Evolutionary conservation across 176 grass and related monocot genomes (phyloP).

Genomic region (Tillandsia leiboldiana): DNA sequence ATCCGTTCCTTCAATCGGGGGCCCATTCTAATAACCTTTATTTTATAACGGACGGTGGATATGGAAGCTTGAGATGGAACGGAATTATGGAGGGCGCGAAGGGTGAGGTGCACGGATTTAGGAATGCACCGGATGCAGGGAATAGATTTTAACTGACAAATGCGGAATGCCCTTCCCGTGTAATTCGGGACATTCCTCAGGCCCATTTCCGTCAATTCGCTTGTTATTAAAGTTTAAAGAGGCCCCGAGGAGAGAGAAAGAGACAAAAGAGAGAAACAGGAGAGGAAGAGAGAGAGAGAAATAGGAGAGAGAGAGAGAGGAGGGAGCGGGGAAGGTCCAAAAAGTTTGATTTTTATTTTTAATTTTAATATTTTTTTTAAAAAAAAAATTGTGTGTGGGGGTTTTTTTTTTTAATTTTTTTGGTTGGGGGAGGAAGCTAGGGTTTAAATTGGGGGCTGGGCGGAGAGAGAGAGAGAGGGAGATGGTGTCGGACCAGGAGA

Average conservation of each 20-base stretch:
- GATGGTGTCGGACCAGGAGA: conserved; percentile 86
- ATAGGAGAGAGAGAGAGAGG: not conserved
- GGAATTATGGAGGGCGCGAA: no score
- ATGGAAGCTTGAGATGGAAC: no score
- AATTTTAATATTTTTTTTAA: no score
- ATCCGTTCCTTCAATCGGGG: no score
- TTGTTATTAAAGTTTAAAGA: not conserved
- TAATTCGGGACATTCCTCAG: not conserved
- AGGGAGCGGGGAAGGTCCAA: not conserved
- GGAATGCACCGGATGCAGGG: no score
- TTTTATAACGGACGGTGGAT: no score
- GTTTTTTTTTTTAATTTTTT: not conserved
- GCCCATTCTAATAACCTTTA: no score
- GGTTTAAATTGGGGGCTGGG: no score
- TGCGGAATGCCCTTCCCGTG: not conserved
- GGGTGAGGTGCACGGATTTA: no score
- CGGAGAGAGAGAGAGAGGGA: not conserved
- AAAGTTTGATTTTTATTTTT: conserved; percentile 1
- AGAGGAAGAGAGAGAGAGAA: conserved; percentile 1
- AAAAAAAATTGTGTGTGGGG: no score
- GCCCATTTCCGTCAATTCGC: not conserved
- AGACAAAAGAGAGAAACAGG: not conserved
- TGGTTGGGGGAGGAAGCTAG: not conserved
- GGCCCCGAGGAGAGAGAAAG: not conserved
- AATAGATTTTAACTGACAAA: no score